Percentiles rank a stretch among this genome's conserved stretches.
phyloP scores from a whole-genome alignment of 1,284 basidiomycete genomes.

The Sporisorium exsertum region DNA sequence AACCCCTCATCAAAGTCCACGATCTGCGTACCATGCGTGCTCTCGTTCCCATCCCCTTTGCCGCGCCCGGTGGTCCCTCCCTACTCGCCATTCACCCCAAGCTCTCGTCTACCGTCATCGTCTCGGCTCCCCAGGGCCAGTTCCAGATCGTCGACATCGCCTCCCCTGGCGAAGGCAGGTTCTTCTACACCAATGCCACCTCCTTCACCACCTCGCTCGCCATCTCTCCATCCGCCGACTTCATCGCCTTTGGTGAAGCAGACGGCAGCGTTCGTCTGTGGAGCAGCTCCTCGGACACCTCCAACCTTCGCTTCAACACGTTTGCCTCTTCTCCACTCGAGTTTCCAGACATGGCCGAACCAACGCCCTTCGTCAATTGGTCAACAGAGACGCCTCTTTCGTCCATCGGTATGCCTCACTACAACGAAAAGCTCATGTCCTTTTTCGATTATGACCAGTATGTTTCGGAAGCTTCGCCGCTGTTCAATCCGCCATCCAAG shows the following conservation, averaged over 20 bases:
- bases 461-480: constrained; percentile 69
- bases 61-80: constrained; percentile 80
- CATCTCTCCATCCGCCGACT: constrained; percentile 86
- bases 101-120: constrained; percentile 80
- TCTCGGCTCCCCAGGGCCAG: constrained; percentile 85
- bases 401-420: constrained; percentile 88
- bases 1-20: constrained; percentile 91
- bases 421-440: constrained; percentile 82
- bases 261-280: constrained; percentile 87
- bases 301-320: constrained; percentile 79
- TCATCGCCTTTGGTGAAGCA: constrained; percentile 90
- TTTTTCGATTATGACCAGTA: constrained; percentile 73
- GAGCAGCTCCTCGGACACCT: constrained; percentile 75
- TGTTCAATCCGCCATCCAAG: constrained; percentile 76
- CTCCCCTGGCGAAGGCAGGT: constrained; percentile 77
- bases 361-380: constrained; percentile 81
- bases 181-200: constrained; percentile 76
- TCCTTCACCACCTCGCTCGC: constrained; percentile 85
- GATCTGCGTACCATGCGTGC: constrained; percentile 86
- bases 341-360: constrained; percentile 82
- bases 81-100: constrained; percentile 87
- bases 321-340: constrained; percentile 85
- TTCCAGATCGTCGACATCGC: constrained; percentile 89
- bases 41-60: constrained; percentile 84
- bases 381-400: constrained; percentile 87